Evolutionary conservation across 495 filamentous ascomycete species (phyloP).

Genomic region (Penicillium manginii): DNA sequence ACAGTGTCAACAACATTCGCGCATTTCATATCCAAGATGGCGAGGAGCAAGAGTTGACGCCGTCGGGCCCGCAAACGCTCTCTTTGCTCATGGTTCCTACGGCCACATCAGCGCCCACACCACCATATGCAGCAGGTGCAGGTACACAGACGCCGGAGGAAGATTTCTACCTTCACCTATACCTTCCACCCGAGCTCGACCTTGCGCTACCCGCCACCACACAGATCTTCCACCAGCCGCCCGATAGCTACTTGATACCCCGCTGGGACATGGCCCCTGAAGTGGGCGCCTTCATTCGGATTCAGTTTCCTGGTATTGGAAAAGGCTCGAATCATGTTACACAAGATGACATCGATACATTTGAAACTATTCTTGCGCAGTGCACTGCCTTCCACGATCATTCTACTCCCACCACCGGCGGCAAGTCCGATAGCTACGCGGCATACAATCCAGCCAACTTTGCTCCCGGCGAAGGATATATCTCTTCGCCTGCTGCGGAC

Average conservation of each 20-base stretch:
- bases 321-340: conserved; percentile 63
- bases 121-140: conserved; percentile 50
- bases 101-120: conserved; percentile 68
- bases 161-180: conserved; percentile 93
- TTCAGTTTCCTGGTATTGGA: conserved; percentile 81
- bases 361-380: conserved; percentile 94
- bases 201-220: conserved; percentile 88
- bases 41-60: conserved; percentile 78
- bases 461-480: conserved; percentile 78
- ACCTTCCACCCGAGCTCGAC: conserved; percentile 91
- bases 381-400: conserved; percentile 92
- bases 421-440: conserved; percentile 47
- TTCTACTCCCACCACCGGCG: conserved; percentile 55
- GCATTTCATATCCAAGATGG: conserved; percentile 90
- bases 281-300: conserved; percentile 84
- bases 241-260: conserved; percentile 85
- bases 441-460: conserved; percentile 82
- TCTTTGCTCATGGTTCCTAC: conserved; percentile 95
- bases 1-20: conserved; percentile 79
- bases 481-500: conserved; percentile 36
- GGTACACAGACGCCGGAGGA: conserved; percentile 61
- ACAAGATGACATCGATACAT: conserved; percentile 94
- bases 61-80: conserved; percentile 83
- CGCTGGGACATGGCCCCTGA: conserved; percentile 90
- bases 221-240: conserved; percentile 92